Percentiles rank a stretch among this genome's conserved stretches.
phyloP scores from a whole-genome alignment of 2,329 filamentous ascomycete species.

The Apiospora marii region DNA sequence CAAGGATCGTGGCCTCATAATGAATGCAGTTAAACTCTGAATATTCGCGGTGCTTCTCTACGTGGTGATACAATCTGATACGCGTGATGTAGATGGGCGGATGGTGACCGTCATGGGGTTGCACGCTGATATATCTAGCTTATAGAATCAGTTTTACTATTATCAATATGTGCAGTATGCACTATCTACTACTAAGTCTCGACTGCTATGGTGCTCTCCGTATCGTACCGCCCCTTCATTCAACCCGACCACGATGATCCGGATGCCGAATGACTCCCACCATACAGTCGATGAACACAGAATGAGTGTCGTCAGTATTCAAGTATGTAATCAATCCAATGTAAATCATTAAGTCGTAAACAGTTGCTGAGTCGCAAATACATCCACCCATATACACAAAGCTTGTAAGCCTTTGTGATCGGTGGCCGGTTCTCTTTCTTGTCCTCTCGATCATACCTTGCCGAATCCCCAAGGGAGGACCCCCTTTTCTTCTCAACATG shows the following conservation, averaged over 20 bases:
- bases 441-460: not conserved
- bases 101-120: not conserved
- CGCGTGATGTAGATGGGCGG: not conserved
- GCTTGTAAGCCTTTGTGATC: not conserved
- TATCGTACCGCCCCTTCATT: not conserved
- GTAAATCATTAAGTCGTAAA: conserved; percentile 8
- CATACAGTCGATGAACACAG: not conserved
- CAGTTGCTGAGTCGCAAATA: not conserved
- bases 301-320: not conserved
- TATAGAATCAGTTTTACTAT: conserved; percentile 3
- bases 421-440: not conserved
- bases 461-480: not conserved
- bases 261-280: not conserved
- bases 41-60: too few species aligned
- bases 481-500: not conserved
- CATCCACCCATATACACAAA: not conserved
- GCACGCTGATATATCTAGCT: not conserved
- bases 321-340: conserved; percentile 11
- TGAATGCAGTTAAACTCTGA: not conserved
- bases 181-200: conserved; percentile 9
- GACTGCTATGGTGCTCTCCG: not conserved
- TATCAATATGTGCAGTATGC: conserved; percentile 17
- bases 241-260: not conserved
- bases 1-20: not conserved
- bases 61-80: not conserved